These are phyloP conservation scores for Penicillium canariense DNA, from an alignment of 495 filamentous ascomycete genomes.

Conservation along the genomic window DNA sequence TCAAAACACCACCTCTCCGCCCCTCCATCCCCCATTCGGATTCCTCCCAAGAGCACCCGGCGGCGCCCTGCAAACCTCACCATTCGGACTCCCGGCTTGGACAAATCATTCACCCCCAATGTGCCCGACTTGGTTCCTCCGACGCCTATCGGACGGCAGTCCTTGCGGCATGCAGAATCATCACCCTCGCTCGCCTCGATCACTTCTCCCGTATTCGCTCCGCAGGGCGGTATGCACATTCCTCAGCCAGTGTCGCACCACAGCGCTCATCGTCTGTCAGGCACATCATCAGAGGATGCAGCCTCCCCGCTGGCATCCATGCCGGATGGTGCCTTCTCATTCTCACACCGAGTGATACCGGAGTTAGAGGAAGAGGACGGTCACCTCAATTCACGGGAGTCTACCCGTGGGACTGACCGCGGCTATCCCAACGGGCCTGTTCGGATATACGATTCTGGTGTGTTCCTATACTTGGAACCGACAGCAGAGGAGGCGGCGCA, in stretches of 20 bases:
- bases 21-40: constrained; percentile 79
- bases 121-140: constrained; percentile 45
- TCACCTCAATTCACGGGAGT: constrained; percentile 69
- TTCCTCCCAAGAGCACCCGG: constrained; percentile 66
- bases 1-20: constrained; percentile 60
- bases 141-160: constrained; percentile 49
- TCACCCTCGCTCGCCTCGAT: constrained; percentile 61
- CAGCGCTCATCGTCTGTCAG: constrained; percentile 26
- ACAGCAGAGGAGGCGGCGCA: constrained; percentile 76
- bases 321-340: constrained; percentile 22
- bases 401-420: constrained; percentile 58
- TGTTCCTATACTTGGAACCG: constrained; percentile 89
- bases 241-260: constrained; percentile 48
- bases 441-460: constrained; percentile 87
- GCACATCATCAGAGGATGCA: constrained; percentile 23
- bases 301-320: constrained; percentile 29
- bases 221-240: constrained; percentile 63
- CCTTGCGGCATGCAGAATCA: constrained; percentile 66
- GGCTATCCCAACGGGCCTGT: constrained; percentile 93
- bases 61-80: constrained; percentile 77
- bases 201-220: constrained; percentile 56
- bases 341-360: constrained; percentile 31
- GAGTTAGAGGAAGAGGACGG: constrained; percentile 72
- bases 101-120: constrained; percentile 36
- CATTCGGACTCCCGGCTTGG: constrained; percentile 60